phyloP scores from a whole-genome alignment of 257 asterid genomes.

The Anisodus acutangulus region DNA sequence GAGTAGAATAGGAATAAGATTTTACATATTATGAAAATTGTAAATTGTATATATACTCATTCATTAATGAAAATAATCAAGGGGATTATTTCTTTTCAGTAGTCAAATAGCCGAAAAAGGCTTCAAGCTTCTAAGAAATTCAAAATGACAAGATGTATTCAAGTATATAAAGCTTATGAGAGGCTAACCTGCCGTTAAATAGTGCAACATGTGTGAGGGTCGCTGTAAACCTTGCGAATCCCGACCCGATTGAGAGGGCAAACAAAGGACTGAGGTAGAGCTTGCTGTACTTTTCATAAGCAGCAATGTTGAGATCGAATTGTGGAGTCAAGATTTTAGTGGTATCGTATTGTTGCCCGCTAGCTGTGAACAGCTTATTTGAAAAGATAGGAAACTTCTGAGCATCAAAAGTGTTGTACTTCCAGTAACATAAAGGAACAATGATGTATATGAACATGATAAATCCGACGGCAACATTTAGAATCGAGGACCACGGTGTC shows the following conservation, averaged over 20 bases:
- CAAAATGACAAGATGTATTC: neutral
- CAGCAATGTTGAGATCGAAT: constrained; percentile 70
- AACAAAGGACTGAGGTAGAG: constrained; percentile 96
- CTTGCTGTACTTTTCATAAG: constrained; percentile 79
- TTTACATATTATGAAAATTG: too few relatives aligned
- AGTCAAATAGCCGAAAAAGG: neutral
- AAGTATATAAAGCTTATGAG: neutral
- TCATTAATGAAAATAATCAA: too few relatives aligned
- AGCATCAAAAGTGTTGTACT: constrained; percentile 86
- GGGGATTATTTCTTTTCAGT: neutral
- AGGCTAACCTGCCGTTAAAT: constrained; percentile 87
- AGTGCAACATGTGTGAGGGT: constrained; percentile 90
- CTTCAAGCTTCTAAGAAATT: neutral
- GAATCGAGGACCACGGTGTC: constrained; percentile 79
- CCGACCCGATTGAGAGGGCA: constrained; percentile 94
- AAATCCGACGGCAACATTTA: constrained; percentile 82
- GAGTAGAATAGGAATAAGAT: too few relatives aligned
- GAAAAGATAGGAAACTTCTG: constrained; percentile 94
- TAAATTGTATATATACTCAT: too few relatives aligned
- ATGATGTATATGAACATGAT: constrained; percentile 89
- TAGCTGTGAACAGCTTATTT: constrained; percentile 70
- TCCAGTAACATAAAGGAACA: constrained; percentile 94
- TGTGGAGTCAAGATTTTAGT: constrained; percentile 82
- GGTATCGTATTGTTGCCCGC: constrained; percentile 76
- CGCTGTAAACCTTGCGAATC: constrained; percentile 93